These are phyloP conservation scores for Fusarium anguioides DNA, from an alignment of 2,329 filamentous ascomycete genomes.

Conservation along the genomic window DNA sequence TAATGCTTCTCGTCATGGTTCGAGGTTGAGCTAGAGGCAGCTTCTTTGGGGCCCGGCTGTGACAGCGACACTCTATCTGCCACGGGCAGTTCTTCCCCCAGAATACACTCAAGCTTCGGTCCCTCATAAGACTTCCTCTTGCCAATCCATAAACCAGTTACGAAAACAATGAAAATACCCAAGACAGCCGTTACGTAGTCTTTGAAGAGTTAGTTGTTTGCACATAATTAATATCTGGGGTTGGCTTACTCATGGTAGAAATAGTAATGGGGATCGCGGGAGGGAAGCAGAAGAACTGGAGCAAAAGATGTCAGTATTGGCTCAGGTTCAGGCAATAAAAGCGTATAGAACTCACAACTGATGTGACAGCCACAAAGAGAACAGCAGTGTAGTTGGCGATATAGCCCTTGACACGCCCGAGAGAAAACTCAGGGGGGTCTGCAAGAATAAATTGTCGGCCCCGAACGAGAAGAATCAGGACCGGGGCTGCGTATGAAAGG, in stretches of 20 bases:
- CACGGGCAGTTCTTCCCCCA: conserved; percentile 34
- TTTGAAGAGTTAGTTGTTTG: conserved; percentile 17
- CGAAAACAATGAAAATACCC: conserved; percentile 47
- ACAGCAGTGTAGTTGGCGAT: conserved; percentile 49
- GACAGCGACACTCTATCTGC: background rate
- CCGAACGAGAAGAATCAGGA: conserved; percentile 52
- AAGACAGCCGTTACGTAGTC: conserved; percentile 53
- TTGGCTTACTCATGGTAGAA: conserved; percentile 38
- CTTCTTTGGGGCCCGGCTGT: conserved; percentile 3
- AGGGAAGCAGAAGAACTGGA: conserved; percentile 41
- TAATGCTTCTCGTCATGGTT: conserved; percentile 18
- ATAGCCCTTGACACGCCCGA: conserved; percentile 46
- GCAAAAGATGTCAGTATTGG: background rate
- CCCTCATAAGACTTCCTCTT: conserved; percentile 37
- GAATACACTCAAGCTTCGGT: conserved; percentile 34
- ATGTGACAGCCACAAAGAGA: conserved; percentile 54
- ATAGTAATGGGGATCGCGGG: conserved; percentile 35
- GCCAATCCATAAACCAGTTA: conserved; percentile 23
- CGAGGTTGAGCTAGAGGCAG: conserved; percentile 12
- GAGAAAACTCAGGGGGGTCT: conserved; percentile 47
- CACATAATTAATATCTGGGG: fast-evolving
- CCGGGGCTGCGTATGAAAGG: conserved; percentile 58
- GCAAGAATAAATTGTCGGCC: conserved; percentile 48
- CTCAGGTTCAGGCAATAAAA: fast-evolving
- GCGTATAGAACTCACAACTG: conserved; percentile 44